Base-by-base conservation (phyloP, 2,329 filamentous ascomycete genomes). In the Phoma sp. region DNA sequence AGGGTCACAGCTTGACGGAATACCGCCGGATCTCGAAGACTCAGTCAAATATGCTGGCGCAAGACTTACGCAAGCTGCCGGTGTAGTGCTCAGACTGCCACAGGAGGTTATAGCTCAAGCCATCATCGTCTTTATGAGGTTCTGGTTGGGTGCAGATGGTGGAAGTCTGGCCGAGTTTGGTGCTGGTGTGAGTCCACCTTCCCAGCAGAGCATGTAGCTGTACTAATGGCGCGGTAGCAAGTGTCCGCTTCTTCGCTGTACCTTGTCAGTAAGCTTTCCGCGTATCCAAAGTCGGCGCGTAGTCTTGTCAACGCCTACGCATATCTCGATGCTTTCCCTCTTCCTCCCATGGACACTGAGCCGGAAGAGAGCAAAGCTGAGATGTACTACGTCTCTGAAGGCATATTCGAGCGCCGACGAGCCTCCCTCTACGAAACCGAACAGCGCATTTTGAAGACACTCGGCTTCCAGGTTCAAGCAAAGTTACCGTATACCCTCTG, bases 21-120 rank as follows among this genome's bases (percentile, higher is more conserved):
- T 93, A 2, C 88, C 90, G 1, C 76, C 78, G 29, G 87, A 91
- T 61, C 79, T 94, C 13, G 89, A 91, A 73, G 87, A 90, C 69
- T 84, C 85, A 59, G 81, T 93, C 60, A 88, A 89, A 65, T 89
- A 88, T 73, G 83, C 88, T 49, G 88, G 88, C 32, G 87, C 90
- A 71, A 84, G 85, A 64, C 83, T 94, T 38, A 91, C 89, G 3
- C 91, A 95, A 75, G 86, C 88, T 21, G 89, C 90, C 10, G 91
- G 91, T 27, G 83, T 96, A 45, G 84, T 98, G 17, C 83, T 99
- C 3, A 86, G 91, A 43, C 82, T 98, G 35, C 90, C 92, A 6
- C 92, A 96, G 72, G 91, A 92, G 64, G 86, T 91, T 35, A 91
- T 95, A 35, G 90, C 92, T 4, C 90, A 92, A 69, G 91, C 93